Base-by-base conservation (phyloP, 2,329 filamentous ascomycete genomes). In the Dothiorella sarmentorum region DNA sequence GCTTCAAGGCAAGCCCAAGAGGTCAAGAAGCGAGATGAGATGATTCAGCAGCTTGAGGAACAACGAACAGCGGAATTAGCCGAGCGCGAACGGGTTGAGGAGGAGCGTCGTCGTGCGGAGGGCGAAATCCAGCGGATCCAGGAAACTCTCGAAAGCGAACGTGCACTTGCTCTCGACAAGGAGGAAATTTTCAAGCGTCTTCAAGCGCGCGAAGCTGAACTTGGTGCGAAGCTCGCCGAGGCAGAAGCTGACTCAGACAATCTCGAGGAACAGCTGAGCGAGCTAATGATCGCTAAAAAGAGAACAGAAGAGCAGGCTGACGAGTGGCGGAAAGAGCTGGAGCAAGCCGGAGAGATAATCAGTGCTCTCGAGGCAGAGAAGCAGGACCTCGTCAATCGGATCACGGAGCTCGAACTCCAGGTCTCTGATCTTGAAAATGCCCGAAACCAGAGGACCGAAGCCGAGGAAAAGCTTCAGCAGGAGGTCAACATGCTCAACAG, bases 171-270 rank as follows among this genome's bases (percentile, higher is more conserved):
- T 1, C 78, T 99, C 4, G 94, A 99, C 74, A 99, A 99, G 71
- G 95, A 99, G 70, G 94, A 99, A 68, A 99, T 99, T 61, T 99
- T 97, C 80, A 95, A 93, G 70, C 85, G 95, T n/a, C 80, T 99
- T 20, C 94, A 97, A 69, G 78, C 87, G 56, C 88, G 94, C n/a
- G 94, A 99, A 74, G 82, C 86, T 10, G 93, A 99, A 70, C 82
- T 99, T 3, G 90, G 88, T 55, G 95, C 99, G 68, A 97, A 97
- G 76, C 82, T 99, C 26, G 84, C 91, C 35, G 93, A 90, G 37
- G 93, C 93, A 27, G 85, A 97, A 61, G 89, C 96, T 20, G 95
- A 99, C 66, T 93, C 97, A 71, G 93, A 97, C 69, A 87, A 87
- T 56, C 82, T 99, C 1, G 94, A 99, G 73, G 91, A 96, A 63